These are phyloP conservation scores for Psidium guajava DNA, from an alignment of 345 rosid species.

Conservation along the genomic window DNA sequence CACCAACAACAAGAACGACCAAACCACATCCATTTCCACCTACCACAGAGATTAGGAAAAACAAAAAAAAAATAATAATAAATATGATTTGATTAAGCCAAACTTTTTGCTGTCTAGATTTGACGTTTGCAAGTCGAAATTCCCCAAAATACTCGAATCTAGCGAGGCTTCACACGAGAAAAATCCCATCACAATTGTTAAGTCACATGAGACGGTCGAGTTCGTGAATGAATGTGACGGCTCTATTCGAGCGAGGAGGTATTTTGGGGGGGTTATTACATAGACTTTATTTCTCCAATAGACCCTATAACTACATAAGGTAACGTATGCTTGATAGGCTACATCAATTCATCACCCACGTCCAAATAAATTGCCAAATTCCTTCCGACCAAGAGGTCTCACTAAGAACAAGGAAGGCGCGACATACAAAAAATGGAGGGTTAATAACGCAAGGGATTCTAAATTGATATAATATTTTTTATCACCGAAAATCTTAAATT, in stretches of 20 bases:
- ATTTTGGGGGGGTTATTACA: not conserved
- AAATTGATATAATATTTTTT: too few relatives aligned
- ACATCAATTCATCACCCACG: not conserved
- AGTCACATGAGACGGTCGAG: not conserved
- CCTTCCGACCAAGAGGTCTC: not conserved
- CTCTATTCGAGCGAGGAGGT: fast-evolving
- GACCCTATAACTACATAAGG: not conserved
- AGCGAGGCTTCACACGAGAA: not conserved
- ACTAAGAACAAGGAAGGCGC: not conserved
- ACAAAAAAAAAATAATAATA: not conserved
- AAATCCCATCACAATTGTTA: not conserved
- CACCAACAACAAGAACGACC: not conserved
- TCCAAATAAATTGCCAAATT: not conserved
- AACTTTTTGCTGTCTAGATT: not conserved
- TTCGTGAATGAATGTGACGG: fast-evolving
- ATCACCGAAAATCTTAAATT: too few relatives aligned
- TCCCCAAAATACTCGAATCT: not conserved
- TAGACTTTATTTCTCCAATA: not conserved
- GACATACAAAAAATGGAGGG: too few relatives aligned
- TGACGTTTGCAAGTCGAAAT: not conserved
- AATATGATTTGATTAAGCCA: not conserved
- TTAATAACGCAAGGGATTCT: too few relatives aligned
- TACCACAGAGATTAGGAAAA: not conserved
- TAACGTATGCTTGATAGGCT: not conserved
- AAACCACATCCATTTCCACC: not conserved